Evolutionary conservation across 768 basidiomycete species (phyloP).

Genomic region (Amanita thiersii): DNA sequence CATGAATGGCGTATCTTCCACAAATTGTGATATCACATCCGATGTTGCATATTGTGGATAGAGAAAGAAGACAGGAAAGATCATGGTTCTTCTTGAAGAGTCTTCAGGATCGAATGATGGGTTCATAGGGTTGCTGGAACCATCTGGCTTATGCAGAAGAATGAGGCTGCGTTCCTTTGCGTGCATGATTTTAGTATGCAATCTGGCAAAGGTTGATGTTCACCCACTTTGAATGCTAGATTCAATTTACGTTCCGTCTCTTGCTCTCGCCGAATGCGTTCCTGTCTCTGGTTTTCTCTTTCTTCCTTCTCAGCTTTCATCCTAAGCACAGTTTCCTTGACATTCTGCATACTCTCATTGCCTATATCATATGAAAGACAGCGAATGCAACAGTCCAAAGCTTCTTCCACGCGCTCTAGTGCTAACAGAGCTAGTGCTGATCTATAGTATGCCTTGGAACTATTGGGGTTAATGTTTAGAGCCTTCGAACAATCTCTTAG

Average conservation of each 20-base stretch:
- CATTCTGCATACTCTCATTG: slow-evolving; percentile 43
- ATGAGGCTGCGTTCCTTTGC: slow-evolving; percentile 69
- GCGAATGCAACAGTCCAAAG: slow-evolving; percentile 70
- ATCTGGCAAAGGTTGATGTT: neutral
- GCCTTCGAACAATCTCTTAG: slow-evolving; percentile 79
- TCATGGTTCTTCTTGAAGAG: slow-evolving; percentile 45
- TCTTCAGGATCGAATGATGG: slow-evolving; percentile 67
- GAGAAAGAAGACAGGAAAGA: slow-evolving; percentile 87
- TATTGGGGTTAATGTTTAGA: slow-evolving; percentile 49
- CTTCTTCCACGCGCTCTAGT: slow-evolving; percentile 72
- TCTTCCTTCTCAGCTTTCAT: slow-evolving; percentile 41
- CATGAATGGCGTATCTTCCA: slow-evolving; percentile 76
- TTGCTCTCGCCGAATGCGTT: slow-evolving; percentile 39
- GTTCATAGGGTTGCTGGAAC: slow-evolving; percentile 45
- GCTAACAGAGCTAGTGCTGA: slow-evolving; percentile 71
- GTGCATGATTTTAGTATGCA: slow-evolving; percentile 3
- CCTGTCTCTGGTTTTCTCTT: slow-evolving; percentile 40
- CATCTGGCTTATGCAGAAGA: slow-evolving; percentile 40
- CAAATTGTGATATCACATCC: slow-evolving; percentile 81
- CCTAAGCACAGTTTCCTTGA: slow-evolving; percentile 40
- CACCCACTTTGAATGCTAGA: slow-evolving; percentile 57
- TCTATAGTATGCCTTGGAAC: slow-evolving; percentile 83
- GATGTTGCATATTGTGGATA: slow-evolving; percentile 88
- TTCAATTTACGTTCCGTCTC: slow-evolving; percentile 47
- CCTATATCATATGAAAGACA: slow-evolving; percentile 53